A percentile compares a stretch with the other conserved stretches of the same genome.
These are phyloP conservation scores for Picochlorum sp. DNA, from an alignment of 139 green algal species.

Conservation along the genomic window DNA sequence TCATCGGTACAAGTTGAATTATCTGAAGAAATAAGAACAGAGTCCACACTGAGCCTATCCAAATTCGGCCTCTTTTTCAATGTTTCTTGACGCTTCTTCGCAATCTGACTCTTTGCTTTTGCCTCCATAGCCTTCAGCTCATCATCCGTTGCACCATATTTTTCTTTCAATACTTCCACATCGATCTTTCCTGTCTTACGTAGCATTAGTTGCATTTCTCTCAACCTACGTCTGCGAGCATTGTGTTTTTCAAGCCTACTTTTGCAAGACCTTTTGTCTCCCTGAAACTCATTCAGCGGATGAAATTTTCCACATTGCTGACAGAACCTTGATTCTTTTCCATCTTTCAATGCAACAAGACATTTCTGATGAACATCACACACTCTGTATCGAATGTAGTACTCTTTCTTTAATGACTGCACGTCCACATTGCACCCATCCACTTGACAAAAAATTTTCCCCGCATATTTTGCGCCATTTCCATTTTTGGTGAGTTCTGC, in stretches of 20 bases:
- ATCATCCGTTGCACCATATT: conserved; percentile 18
- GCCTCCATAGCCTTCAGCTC: conserved; percentile 8
- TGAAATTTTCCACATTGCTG: conserved; percentile 32
- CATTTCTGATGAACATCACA: conserved; percentile 59
- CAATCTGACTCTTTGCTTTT: background rate
- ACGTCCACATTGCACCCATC: conserved; percentile 55
- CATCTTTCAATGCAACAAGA: conserved; percentile 3
- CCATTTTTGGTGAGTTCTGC: too few relatives aligned
- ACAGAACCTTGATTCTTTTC: conserved; percentile 18
- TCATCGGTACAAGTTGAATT: background rate
- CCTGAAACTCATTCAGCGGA: conserved; percentile 24
- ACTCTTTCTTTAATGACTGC: conserved; percentile 41
- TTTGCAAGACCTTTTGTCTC: conserved; percentile 27
- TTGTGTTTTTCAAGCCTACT: conserved; percentile 53
- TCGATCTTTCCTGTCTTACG: conserved; percentile 15
- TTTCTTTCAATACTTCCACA: background rate
- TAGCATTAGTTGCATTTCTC: conserved; percentile 25
- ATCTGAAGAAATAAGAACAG: background rate
- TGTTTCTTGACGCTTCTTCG: background rate
- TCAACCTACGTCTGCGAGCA: conserved; percentile 26
- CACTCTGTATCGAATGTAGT: conserved; percentile 66
- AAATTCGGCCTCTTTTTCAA: background rate
- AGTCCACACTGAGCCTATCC: background rate
- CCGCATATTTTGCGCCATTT: background rate
- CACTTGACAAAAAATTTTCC: conserved; percentile 27